phyloP scores from a whole-genome alignment of 2,329 filamentous ascomycete genomes.

The Plenodomus lindquistii region DNA sequence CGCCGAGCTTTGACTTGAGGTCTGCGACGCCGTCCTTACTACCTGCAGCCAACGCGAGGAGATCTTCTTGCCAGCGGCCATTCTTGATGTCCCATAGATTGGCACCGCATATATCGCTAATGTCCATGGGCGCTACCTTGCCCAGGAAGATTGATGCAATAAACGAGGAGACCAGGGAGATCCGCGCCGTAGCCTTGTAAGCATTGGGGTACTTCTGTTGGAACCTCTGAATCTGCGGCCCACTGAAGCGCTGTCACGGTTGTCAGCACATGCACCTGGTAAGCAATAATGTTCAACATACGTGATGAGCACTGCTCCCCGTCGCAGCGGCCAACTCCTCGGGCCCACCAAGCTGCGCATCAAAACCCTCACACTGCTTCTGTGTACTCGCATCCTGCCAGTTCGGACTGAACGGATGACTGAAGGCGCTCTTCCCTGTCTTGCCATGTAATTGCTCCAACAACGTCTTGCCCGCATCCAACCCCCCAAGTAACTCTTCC shows the following conservation, averaged over 20 bases:
- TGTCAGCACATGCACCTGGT: constrained; percentile 9
- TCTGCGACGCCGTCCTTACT: constrained; percentile 59
- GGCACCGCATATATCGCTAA: constrained; percentile 94
- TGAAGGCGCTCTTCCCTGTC: constrained; percentile 63
- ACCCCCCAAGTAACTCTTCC: constrained; percentile 62
- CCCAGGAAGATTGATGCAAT: constrained; percentile 89
- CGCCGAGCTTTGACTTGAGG: constrained; percentile 77
- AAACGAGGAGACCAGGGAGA: constrained; percentile 95
- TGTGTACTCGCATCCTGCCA: constrained; percentile 99
- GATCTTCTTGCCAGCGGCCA: constrained; percentile 71
- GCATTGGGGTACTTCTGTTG: constrained; percentile 77
- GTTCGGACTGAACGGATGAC: constrained; percentile 87
- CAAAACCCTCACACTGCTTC: constrained; percentile 86
- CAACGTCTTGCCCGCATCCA: constrained; percentile 66
- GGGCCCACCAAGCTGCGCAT: constrained; percentile 68
- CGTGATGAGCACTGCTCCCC: constrained; percentile 92
- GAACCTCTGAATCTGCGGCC: constrained; percentile 93
- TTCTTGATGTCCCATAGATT: constrained; percentile 89
- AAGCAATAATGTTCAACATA: constrained; percentile 49
- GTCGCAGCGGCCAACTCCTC: constrained; percentile 76
- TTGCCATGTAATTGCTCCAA: constrained; percentile 68
- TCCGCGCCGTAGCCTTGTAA: constrained; percentile 78
- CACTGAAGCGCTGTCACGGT: constrained; percentile 79
- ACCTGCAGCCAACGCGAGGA: constrained; percentile 77
- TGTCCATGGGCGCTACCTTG: constrained; percentile 83